Evolutionary conservation across 176 grass and related monocot genomes (phyloP).

Genomic region (Zoysia japonica): DNA sequence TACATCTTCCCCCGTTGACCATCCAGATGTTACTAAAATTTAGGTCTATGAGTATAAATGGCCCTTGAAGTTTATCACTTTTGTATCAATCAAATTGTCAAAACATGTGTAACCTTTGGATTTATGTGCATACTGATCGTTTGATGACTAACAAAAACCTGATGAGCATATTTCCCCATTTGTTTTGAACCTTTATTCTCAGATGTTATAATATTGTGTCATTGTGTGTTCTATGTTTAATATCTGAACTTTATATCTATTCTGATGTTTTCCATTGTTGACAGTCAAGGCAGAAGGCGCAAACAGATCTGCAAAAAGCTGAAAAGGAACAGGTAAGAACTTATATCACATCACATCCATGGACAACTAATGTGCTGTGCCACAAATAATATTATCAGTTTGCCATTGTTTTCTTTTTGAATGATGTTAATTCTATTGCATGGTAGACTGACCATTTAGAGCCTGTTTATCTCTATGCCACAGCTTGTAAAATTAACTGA

Average conservation of each 20-base stretch:
- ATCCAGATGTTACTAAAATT: constrained; percentile 22
- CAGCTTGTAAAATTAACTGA: constrained; percentile 81
- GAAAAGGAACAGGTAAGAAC: constrained; percentile 72
- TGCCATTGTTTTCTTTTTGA: not conserved
- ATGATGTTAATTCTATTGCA: not conserved
- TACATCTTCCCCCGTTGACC: not conserved
- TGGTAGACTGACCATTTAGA: not conserved
- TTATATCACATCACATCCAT: not conserved
- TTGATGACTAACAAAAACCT: not conserved
- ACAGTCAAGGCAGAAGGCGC: constrained; percentile 93
- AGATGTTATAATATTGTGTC: not conserved
- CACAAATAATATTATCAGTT: constrained; percentile 15
- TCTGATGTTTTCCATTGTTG: constrained; percentile 20
- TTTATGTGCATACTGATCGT: constrained; percentile 1
- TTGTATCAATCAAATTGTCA: not conserved
- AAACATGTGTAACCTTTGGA: not conserved
- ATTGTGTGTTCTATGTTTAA: constrained; percentile 20
- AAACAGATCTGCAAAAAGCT: constrained; percentile 68
- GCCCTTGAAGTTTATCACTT: not conserved
- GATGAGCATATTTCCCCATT: not conserved
- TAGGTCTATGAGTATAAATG: not conserved
- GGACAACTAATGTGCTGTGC: not conserved
- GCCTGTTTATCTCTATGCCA: constrained; percentile 26
- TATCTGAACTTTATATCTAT: constrained; percentile 13
- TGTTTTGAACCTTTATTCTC: not conserved